Base-by-base conservation (phyloP, 805 yeast species). In the Pichia paraexigua region DNA sequence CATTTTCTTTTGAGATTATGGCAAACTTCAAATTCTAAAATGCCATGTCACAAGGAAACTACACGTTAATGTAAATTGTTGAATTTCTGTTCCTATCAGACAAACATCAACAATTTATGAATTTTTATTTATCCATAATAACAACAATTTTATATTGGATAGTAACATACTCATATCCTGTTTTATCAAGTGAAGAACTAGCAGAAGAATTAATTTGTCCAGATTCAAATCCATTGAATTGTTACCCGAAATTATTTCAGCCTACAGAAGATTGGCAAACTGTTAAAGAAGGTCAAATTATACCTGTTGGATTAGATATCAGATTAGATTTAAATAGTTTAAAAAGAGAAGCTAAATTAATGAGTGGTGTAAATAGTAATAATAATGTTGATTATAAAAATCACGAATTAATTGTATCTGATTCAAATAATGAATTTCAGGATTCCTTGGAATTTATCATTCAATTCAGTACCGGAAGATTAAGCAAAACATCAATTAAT, bases 241-340 rank as follows among this genome's bases (percentile, higher is more conserved):
- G 92, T 60, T 85, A 85, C 60, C 85, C 87, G 1, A 67, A 68
- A 43, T 54, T 77, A 2, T 89, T 90, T 61, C 77, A 67, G 40
- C 86, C 97, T 1, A 67, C 82, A 0, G 54, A 62, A 1, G 79
- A 85, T 56, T 91, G 96, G 95, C 80, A 82, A 68, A 62, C 62
- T 2, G 77, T 91, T 6, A 73, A 69, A 57, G 83, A 78, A 46
- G 89, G 83, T n/a, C 96, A 88, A 60, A 74, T 77, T 9, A 74
- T 91, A 4, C 96, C 97, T 0, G 78, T 78, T 8, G 98, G 97
- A 0, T 67, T 87, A 35, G 91, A 87, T 64, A 79, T 90, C 13
- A 73, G 87, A 56, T 60, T 91, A 58, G 83, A 88, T 63, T 67
- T 90, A 52, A 87, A 83, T n/a, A 82, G 90, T 0, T 83, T 85